Conservation (phyloP, 768 basidiomycete genomes). For the Termitomyces sp. region DNA sequence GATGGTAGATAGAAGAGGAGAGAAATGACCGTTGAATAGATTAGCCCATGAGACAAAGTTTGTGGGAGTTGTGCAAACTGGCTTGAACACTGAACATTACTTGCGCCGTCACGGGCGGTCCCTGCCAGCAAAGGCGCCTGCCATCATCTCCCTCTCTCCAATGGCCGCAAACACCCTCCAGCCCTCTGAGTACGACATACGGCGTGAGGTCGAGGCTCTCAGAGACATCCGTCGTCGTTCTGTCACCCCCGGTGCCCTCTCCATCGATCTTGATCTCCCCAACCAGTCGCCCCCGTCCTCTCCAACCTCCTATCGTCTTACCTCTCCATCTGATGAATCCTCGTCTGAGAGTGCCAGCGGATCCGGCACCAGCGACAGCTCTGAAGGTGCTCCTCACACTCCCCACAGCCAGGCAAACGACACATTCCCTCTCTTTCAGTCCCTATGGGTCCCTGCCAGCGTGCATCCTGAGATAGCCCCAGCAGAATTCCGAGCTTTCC, state of each 20-base stretch:
- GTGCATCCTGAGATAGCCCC: conserved; percentile 98
- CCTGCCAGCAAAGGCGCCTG: not conserved
- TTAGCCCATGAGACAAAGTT: conserved; percentile 13
- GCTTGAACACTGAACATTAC: not conserved
- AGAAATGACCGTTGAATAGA: not conserved
- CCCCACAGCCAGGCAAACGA: conserved; percentile 54
- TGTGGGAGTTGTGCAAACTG: conserved; percentile 22
- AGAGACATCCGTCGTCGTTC: conserved; percentile 84
- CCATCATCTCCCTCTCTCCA: not conserved
- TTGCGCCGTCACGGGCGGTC: not conserved
- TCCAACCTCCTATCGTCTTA: conserved; percentile 52
- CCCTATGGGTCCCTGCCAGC: conserved; percentile 88
- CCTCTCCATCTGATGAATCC: conserved; percentile 19
- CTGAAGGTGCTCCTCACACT: conserved; percentile 18
- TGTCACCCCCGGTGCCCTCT: conserved; percentile 73
- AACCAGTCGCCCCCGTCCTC: conserved; percentile 58
- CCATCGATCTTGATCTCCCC: conserved; percentile 91
- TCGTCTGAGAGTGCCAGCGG: conserved; percentile 22
- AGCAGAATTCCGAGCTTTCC: conserved; percentile 89
- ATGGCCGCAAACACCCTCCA: conserved; percentile 52
- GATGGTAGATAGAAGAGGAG: not conserved
- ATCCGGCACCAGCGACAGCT: conserved; percentile 15
- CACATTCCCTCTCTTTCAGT: conserved; percentile 75
- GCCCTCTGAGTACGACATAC: conserved; percentile 80
- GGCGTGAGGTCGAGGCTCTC: conserved; percentile 81